Base-by-base conservation (phyloP, 2,329 filamentous ascomycete genomes). In the Venturia oleaginea region DNA sequence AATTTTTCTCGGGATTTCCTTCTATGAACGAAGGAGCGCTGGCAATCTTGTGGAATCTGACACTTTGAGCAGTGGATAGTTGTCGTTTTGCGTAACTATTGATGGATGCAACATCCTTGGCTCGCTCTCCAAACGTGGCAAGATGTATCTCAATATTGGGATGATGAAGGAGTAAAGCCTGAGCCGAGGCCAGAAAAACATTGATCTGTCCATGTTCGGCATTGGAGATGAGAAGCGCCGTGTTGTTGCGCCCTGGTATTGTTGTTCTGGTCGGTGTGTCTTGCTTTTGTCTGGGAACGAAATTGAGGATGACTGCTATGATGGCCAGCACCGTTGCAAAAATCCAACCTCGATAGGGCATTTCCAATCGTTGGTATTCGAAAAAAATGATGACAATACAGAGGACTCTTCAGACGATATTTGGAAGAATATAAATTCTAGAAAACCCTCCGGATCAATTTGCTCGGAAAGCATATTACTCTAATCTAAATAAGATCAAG, bases 141-240 rank as follows among this genome's bases (percentile, higher is more conserved):
- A 63, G 62, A 27, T 61, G 63, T 27, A 61, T 27, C 8, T 63
- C 34, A 15, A 64, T 30, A 37, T 64, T 24, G 34, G 37, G 46
- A 57, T 61, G 54, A 22, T 61, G 54, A 34, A 42, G 17, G 15
- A 64, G 63, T 37, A 64, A 40, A 13, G 54, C 57, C 22, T 64
- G 42, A 6, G 34, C 46, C 10, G 55, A 19, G 11, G 55, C 63
- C 6, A 64, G 15, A 30, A 46, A 32, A 19, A 64, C 55, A 27
- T 64, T 64, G 19, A 42, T 15, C 15, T 40, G 54, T 17, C 63
- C 63, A 38, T 34, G 17, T 19, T 64, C 55, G 55, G 27, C 30
- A 30, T 64, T 64, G 11, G 63, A n/a, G 15, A 64, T 32, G 59
- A 64, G 42, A 2, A 64, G 46, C 4, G 61, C 42, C 2, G 54